Evolutionary conservation across 805 yeast species (phyloP), one percentile per base, ranked within the genome.

Genomic region (Saturnispora silvae): DNA sequence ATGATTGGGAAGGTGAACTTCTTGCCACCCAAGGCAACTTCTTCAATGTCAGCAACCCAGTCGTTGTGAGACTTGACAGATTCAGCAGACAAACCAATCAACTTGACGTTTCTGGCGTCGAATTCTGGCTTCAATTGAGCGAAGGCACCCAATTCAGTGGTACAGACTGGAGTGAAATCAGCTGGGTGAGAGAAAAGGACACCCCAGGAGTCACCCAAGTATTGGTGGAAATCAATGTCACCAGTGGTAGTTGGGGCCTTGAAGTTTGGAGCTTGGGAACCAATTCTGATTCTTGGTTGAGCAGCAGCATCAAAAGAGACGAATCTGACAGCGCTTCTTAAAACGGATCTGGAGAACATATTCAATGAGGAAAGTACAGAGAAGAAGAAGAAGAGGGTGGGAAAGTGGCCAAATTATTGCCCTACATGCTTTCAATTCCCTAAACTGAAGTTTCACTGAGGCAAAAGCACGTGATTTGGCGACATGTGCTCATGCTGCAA

Each of bases 121-220:
- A 86, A 86, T 61, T 86, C 95, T 38, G 86, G 84, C 67, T 84
- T 82, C 63, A 85, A 73, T 52, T 77, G 72, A 46, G 95, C 86
- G 53, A 86, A 87, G 16, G 95, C 95, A 49, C 96, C 95, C 56
- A 86, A 71, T 67, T 86, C 96, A 40, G 96, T 86, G 54, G 96
- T 87, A 64, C 96, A 86, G 39, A 86, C 95, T 33, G 96, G 96
- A 15, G 96, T 86, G 70, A 84, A 87, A 61, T 86, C 96, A 39
- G 86, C 95, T 45, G 96, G 96, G 62, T 86, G 96, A 19, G 94
- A 82, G 65, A 86, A 86, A 54, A 86, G 68, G 35, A 86, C 77
- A 33, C 79, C 77, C 96, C 96, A 86, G 33, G 78, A 72, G 63
- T 81, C 75, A 34, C 89, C 89, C 50, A 85, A 68, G 68, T 68